Conservation (phyloP, 371 early-diverging fungal species). For the Actinomucor elegans region DNA sequence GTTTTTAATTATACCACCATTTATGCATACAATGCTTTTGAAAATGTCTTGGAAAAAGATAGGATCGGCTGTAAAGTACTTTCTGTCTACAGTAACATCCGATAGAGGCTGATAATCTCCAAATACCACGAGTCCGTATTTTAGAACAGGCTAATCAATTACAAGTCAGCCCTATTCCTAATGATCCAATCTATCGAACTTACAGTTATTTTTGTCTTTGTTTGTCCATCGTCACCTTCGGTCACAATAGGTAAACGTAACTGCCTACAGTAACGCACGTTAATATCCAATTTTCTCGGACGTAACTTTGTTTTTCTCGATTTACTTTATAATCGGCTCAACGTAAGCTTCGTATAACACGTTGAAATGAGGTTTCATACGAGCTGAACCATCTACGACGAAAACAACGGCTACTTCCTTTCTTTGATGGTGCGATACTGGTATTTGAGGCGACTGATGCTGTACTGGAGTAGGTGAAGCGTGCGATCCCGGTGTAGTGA, state of each 20-base stretch:
- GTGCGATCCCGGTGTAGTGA: constrained; percentile 40
- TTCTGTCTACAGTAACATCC: constrained; percentile 52
- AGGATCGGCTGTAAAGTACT: constrained; percentile 57
- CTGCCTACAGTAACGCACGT: constrained; percentile 37
- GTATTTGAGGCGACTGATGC: constrained; percentile 83
- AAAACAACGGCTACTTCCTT: constrained; percentile 61
- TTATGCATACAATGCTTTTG: constrained; percentile 44
- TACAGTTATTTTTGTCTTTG: constrained; percentile 60
- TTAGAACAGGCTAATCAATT: constrained; percentile 48
- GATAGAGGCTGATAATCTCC: constrained; percentile 68
- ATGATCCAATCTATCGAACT: too few relatives aligned
- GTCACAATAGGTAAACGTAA: constrained; percentile 52
- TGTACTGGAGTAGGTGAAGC: constrained; percentile 63
- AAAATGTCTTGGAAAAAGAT: constrained; percentile 54
- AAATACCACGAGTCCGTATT: constrained; percentile 63
- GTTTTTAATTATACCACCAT: constrained; percentile 64
- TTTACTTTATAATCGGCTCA: constrained; percentile 60
- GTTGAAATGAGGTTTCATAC: constrained; percentile 55
- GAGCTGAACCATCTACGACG: constrained; percentile 61
- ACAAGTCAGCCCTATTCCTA: too few relatives aligned
- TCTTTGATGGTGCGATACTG: constrained; percentile 38
- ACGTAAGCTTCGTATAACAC: constrained; percentile 53
- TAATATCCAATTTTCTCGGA: background rate
- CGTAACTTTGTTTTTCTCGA: too few relatives aligned
- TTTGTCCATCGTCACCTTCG: constrained; percentile 55